Percentiles rank a stretch among this genome's conserved stretches.
These are phyloP conservation scores for Acacia melanoxylon DNA, from an alignment of 306 rosid genomes.

Conservation along the genomic window DNA sequence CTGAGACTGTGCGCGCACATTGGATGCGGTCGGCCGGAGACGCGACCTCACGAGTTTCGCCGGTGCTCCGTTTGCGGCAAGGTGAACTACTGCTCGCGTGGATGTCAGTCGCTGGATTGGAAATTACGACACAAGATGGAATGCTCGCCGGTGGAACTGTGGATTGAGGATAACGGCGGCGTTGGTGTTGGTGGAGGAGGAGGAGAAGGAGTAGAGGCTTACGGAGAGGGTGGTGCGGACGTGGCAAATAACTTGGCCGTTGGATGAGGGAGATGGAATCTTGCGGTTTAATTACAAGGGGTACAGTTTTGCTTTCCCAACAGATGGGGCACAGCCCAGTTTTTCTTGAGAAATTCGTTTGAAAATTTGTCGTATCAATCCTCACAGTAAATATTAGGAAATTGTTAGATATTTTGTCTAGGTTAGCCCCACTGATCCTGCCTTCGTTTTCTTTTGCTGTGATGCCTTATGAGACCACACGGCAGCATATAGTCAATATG, in stretches of 20 bases:
- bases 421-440: background rate
- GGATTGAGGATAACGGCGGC: constrained; percentile 39
- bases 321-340: background rate
- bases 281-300: background rate
- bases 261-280: background rate
- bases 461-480: too few species aligned
- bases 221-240: constrained; percentile 17
- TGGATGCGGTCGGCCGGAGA: constrained; percentile 73
- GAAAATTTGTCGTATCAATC: background rate
- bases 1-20: constrained; percentile 55
- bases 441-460: background rate
- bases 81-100: constrained; percentile 75
- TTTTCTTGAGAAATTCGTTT: constrained; percentile 10
- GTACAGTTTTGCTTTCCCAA: background rate
- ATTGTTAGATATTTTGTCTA: background rate
- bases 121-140: constrained; percentile 54
- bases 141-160: constrained; percentile 45
- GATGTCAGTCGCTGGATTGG: constrained; percentile 77
- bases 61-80: constrained; percentile 68
- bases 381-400: background rate
- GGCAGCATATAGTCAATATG: background rate
- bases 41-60: constrained; percentile 65
- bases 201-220: constrained; percentile 14
- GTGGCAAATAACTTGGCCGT: constrained; percentile 9
- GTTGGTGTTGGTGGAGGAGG: constrained; percentile 30